Percentiles rank a stretch among this genome's conserved stretches.
These are phyloP conservation scores for Paramarasmius palmivorus DNA, from an alignment of 1,284 basidiomycete species.

Conservation along the genomic window DNA sequence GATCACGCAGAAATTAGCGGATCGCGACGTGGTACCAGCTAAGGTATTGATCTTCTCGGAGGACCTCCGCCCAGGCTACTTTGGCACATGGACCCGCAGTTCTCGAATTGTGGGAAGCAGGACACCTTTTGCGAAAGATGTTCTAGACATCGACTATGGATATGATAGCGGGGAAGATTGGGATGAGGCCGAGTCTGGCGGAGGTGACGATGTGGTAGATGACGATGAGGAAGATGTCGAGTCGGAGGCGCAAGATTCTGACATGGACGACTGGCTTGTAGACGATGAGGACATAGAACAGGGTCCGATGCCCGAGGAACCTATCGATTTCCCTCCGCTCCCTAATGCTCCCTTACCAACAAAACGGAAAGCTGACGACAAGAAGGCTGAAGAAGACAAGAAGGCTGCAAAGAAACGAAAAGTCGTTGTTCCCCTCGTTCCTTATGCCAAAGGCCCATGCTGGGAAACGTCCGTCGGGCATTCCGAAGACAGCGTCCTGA, in stretches of 20 bases:
- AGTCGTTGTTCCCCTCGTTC: slow-evolving; percentile 71
- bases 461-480: slow-evolving; percentile 69
- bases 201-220: slow-evolving; percentile 72
- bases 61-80: slow-evolving; percentile 81
- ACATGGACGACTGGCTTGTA: slow-evolving; percentile 75
- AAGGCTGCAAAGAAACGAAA: slow-evolving; percentile 66
- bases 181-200: slow-evolving; percentile 73
- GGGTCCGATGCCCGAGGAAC: slow-evolving; percentile 41
- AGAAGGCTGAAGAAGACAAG: slow-evolving; percentile 45
- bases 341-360: slow-evolving; percentile 31
- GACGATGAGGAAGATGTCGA: slow-evolving; percentile 67
- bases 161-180: slow-evolving; percentile 88
- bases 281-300: slow-evolving; percentile 70
- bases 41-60: slow-evolving; percentile 78
- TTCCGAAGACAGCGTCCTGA: slow-evolving; percentile 65
- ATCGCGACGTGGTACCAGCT: slow-evolving; percentile 60
- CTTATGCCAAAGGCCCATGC: slow-evolving; percentile 75
- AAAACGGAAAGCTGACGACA: slow-evolving; percentile 58
- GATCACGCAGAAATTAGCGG: slow-evolving; percentile 53
- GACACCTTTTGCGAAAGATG: slow-evolving; percentile 72
- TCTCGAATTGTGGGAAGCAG: slow-evolving; percentile 72
- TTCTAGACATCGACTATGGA: slow-evolving; percentile 71
- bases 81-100: slow-evolving; percentile 82
- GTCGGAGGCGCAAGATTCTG: slow-evolving; percentile 65
- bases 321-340: too few relatives aligned